Base-by-base conservation (phyloP, 2,329 filamentous ascomycete species). In the Hansfordia pulvinata region DNA sequence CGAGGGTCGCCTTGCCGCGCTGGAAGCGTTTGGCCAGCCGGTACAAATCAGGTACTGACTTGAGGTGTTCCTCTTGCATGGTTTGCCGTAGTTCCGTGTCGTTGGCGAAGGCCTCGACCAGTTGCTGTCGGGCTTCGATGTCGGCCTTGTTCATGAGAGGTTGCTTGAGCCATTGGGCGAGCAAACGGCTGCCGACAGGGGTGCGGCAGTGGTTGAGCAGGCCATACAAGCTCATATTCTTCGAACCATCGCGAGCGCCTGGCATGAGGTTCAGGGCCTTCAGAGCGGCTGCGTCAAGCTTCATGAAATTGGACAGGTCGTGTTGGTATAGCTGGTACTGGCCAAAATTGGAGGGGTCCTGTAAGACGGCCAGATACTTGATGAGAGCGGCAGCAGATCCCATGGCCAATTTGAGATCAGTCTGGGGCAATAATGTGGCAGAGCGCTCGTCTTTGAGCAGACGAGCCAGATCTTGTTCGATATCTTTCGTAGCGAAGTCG, bases 271-370 rank as follows among this genome's bases (percentile, higher is more conserved):
- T 98, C 28, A 98, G 65, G 1, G 90, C 90, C 44, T 92, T 88
- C 22, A 98, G 60, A 1, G 90, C 90, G 2, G 90, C 84, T 1
- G 92, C 85, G 52, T 98, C 90, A 4, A 98, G 65, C 54, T 94
- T 98, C 90, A 98, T 98, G 50, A 84, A 98, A 43, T 98, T 86
- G 2, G 86, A 78, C 23, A 98, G 58, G 46, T 98, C 90, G 52
- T 98, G 90, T 53, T 98, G 90, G 46, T 96, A 98, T 10, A 98
- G 69, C 50, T 88, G 83, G 46, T 92, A 98, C 47, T 98, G 88
- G 3, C 92, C 90, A 50, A 94, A 96, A 53, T 98, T 98, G 30
- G 82, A 84, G 2, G 82, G 62, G 47, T 98, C 90, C 17, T 90
- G 82, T 54, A 98, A 69, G 19, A 92, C 76, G 19, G 80, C 79